Percentiles rank a stretch among this genome's conserved stretches.
Evolutionary conservation across 768 basidiomycete species (phyloP).

Genomic region (Boletales sp.): DNA sequence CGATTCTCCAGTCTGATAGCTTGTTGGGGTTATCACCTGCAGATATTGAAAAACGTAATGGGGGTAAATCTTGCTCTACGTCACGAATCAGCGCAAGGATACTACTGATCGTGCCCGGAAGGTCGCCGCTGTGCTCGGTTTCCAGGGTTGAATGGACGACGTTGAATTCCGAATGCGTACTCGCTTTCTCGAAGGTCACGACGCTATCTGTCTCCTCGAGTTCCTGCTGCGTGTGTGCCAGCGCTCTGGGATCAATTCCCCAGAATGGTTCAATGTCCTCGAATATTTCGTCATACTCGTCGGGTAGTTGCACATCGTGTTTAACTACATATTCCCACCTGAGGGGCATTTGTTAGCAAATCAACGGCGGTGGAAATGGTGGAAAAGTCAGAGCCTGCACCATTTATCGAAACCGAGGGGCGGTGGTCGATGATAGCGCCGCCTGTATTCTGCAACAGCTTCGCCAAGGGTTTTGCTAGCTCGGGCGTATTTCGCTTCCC

Average conservation of each 20-base stretch:
- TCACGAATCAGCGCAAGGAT: slow-evolving; percentile 25
- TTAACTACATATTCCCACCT: slow-evolving; percentile 42
- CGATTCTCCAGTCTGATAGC: slow-evolving; percentile 24
- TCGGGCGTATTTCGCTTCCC: slow-evolving; percentile 32
- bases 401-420: slow-evolving; percentile 43
- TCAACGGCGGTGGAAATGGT: not conserved
- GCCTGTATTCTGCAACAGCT: slow-evolving; percentile 38
- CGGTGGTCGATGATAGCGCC: slow-evolving; percentile 34
- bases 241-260: slow-evolving; percentile 31
- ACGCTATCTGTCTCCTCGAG: slow-evolving; percentile 13
- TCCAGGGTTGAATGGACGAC: slow-evolving; percentile 13
- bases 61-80: slow-evolving; percentile 28
- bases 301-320: slow-evolving; percentile 38
- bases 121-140: not conserved
- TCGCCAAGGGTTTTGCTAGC: slow-evolving; percentile 37
- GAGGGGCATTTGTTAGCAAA: too few species aligned
- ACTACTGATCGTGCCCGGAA: slow-evolving; percentile 2
- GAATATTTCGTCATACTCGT: slow-evolving; percentile 47
- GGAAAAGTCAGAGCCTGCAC: slow-evolving; percentile 19
- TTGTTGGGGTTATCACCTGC: slow-evolving; percentile 28
- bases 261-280: slow-evolving; percentile 35
- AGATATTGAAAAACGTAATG: slow-evolving; percentile 29
- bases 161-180: slow-evolving; percentile 2
- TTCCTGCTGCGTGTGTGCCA: slow-evolving; percentile 17
- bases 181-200: slow-evolving; percentile 26